Evolutionary conservation across 495 filamentous ascomycete species (phyloP), one percentile per base, ranked within the genome.

Genomic region (Echria macrotheca): DNA sequence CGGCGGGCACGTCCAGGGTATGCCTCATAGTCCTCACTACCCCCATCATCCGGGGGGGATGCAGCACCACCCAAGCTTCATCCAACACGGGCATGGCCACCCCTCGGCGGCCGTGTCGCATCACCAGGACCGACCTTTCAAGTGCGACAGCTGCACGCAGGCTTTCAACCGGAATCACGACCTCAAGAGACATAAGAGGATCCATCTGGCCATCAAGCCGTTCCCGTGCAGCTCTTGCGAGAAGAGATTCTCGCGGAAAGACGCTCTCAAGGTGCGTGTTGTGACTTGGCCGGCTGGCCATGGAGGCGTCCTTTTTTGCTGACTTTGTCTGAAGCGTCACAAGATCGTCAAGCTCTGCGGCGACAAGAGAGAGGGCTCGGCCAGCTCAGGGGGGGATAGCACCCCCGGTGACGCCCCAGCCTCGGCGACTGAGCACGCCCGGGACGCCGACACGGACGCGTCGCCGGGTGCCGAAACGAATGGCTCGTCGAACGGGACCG

Each of bases 151-250:
- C 59, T 98, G 94, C 58, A 82, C 86, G 0, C 87, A 94, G 59
- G 87, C 86, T 44, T 98, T 98, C 76, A 98, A 95, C 63, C 77
- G 93, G 5, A 98, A 98, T 47, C 94, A 98, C 60, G 94, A 98
- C 60, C 70, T 98, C 45, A 98, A 98, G 65, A 79, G 93, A 36
- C 93, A 98, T 58, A 95, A 95, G 65, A 73, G 90, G 47, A 98
- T 98, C 47, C 93, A 98, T 67, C 69, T 97, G 39, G 86, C 89
- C 0, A 86, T 97, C 39, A 98, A 98, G 73, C 93, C 93, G 0
- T 97, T 89, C 64, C 91, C 93, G 0, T 98, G 93, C 60, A 77
- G 66, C 9, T 83, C 87, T 57, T 98, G 93, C 60, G 90, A 96
- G 25, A 98, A 97, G 79, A 93, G 88, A 66, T 98, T 98, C 57